Evolutionary conservation across 1,139 yeast species (phyloP), one percentile per base, ranked within the genome.

Genomic region (Debaryomycetaceae sp.): DNA sequence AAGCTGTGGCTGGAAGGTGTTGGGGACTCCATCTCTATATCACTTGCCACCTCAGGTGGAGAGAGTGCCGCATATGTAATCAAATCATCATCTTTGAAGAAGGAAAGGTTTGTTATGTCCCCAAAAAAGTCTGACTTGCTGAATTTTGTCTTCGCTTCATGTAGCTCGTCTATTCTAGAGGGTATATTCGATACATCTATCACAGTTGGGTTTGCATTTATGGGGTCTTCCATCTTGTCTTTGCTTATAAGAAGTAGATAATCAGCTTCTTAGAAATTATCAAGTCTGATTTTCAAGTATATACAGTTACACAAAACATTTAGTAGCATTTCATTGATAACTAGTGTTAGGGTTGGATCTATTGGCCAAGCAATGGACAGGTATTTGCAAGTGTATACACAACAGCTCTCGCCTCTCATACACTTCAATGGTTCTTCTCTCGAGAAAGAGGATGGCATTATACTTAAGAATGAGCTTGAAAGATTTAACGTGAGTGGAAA

Each of bases 121-220:
- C 55, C 57, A 49, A 35, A 56, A 47, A 27, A 47, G 8, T 38
- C 47, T 6, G 42, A 46, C 27, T 45, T 49, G 22, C 45, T 43
- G 2, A 36, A 24, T 11, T 40, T 36, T n/a, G 36, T 14, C 6
- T 50, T 49, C 24, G 61, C 60, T 6, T 49, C 38, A 6, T 47
- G 53, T 34, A 54, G 62, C 17, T 62, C 67, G 13, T 61, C 61
- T 40, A 61, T 48, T 38, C 97, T 76, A 0, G 84, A 86, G 1
- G 98, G 98, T 27, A 93, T 76, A 49, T 80, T 78, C 24, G 85
- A 78, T 20, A 80, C 80, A 54, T 90, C 96, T 42, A 90, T 69
- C 40, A 93, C 83, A 33, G 86, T 84, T 13, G 99, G 99, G 63
- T 90, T 90, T 27, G 97, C 97, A 65, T 93, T 93, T 49, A 91